Percentiles rank a stretch among this genome's conserved stretches.
These are phyloP conservation scores for Pilatotrama ljubarskyi DNA, from an alignment of 768 basidiomycete species.

Conservation along the genomic window DNA sequence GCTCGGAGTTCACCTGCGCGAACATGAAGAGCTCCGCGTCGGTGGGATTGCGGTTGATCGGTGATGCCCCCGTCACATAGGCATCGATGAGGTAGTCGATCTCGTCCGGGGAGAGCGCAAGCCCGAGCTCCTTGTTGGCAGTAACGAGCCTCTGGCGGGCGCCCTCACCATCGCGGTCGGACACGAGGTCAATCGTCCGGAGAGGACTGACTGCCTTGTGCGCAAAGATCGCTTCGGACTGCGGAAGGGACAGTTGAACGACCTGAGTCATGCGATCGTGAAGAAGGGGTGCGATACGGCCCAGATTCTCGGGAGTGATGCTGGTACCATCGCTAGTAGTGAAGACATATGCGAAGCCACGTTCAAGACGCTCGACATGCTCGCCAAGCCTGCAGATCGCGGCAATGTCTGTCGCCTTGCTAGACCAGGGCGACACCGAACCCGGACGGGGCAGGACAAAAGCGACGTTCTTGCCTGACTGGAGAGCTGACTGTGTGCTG, in stretches of 20 bases:
- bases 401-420: conserved; percentile 97
- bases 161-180: conserved; percentile 33
- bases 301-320: conserved; percentile 49
- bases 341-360: conserved; percentile 75
- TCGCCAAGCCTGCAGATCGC: conserved; percentile 77
- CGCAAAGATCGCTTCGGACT: conserved; percentile 55
- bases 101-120: conserved; percentile 88
- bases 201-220: conserved; percentile 68
- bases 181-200: conserved; percentile 63
- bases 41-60: conserved; percentile 83
- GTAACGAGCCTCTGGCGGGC: conserved; percentile 64
- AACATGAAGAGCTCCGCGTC: conserved; percentile 99
- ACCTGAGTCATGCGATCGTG: conserved; percentile 98
- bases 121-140: conserved; percentile 84
- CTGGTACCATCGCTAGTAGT: conserved; percentile 40
- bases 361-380: conserved; percentile 80
- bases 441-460: conserved; percentile 85
- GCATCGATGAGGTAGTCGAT: conserved; percentile 90
- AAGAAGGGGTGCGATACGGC: conserved; percentile 64
- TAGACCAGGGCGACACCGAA: conserved; percentile 98
- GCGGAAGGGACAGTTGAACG: conserved; percentile 59
- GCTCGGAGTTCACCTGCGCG: conserved; percentile 99
- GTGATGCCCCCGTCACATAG: conserved; percentile 68
- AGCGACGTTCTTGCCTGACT: conserved; percentile 44
- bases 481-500: conserved; percentile 41